phyloP scores from a whole-genome alignment of 805 yeast species.

The Kurtzmaniella fragi region DNA sequence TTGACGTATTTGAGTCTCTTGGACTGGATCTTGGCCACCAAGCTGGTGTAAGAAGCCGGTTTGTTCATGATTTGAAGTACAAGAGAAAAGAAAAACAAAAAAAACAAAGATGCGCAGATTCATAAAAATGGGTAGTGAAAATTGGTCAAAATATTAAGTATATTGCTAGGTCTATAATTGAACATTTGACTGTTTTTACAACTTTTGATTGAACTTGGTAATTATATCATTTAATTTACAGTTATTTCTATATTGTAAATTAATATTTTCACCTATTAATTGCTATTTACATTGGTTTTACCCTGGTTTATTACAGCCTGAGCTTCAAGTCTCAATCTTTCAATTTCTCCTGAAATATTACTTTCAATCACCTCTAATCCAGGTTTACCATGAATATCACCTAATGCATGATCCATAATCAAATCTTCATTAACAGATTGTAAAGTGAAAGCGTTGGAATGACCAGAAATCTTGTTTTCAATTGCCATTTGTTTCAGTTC shows the following conservation, averaged over 20 bases:
- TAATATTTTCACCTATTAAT: too few relatives aligned
- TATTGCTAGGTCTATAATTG: too few relatives aligned
- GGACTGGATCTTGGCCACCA: conserved; percentile 24
- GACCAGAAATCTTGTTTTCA: conserved; percentile 31
- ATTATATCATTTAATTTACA: too few relatives aligned
- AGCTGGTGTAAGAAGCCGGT: conserved; percentile 15
- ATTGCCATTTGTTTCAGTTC: conserved; percentile 28
- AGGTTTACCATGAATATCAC: conserved; percentile 38
- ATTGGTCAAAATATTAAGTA: too few relatives aligned
- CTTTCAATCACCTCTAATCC: conserved; percentile 35
- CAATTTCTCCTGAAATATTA: conserved; percentile 35
- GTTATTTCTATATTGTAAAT: too few relatives aligned
- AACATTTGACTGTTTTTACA: too few relatives aligned
- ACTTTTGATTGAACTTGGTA: too few relatives aligned
- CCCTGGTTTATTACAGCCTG: conserved; percentile 22
- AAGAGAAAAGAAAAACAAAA: not conserved
- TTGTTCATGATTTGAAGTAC: not conserved
- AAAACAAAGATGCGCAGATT: not conserved
- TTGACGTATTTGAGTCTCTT: conserved; percentile 33
- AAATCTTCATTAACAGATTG: conserved; percentile 25
- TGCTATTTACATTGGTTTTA: not conserved
- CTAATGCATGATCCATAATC: conserved; percentile 32
- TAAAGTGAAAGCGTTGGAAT: conserved; percentile 22
- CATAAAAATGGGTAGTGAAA: not conserved
- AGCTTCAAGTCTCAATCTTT: conserved; percentile 32